Conservation (phyloP, 2,329 filamentous ascomycete genomes). For the Fusarium sp. region DNA sequence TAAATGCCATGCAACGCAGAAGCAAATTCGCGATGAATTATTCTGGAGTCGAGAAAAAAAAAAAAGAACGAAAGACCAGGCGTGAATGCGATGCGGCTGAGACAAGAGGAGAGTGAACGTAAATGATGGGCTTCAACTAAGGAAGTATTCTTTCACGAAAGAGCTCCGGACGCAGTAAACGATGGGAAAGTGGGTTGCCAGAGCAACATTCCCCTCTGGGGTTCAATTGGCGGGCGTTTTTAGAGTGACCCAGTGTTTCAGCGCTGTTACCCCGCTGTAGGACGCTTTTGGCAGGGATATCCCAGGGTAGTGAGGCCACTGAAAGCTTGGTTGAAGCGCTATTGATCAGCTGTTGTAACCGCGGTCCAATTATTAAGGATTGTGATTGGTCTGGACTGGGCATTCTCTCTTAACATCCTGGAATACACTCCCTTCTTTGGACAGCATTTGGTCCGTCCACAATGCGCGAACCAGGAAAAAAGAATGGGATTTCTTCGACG, state of each 20-base stretch:
- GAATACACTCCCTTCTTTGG: conserved; percentile 18
- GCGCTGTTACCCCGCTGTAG: conserved; percentile 45
- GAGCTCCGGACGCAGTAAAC: conserved; percentile 13
- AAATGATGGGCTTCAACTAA: conserved; percentile 27
- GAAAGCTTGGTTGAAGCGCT: conserved; percentile 37
- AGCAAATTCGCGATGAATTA: conserved; percentile 21
- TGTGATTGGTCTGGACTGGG: conserved; percentile 24
- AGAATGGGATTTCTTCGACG: conserved; percentile 22
- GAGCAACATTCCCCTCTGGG: conserved; percentile 35
- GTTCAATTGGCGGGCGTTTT: conserved; percentile 40
- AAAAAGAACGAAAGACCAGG: conserved; percentile 32
- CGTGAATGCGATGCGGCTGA: conserved; percentile 38
- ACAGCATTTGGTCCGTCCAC: conserved; percentile 38
- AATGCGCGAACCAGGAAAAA: conserved; percentile 25
- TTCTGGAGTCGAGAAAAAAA: conserved; percentile 33
- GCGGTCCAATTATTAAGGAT: conserved; percentile 18
- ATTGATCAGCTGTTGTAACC: conserved; percentile 33
- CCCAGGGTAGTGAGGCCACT: conserved; percentile 37
- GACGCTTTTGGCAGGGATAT: conserved; percentile 34
- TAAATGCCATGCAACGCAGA: conserved; percentile 37
- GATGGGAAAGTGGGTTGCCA: conserved; percentile 39
- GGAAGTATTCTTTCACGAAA: conserved; percentile 43
- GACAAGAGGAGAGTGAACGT: conserved; percentile 37
- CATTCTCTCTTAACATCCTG: conserved; percentile 16
- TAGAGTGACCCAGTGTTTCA: conserved; percentile 43